Evolutionary conservation across 352 stramenopile species (phyloP), one percentile per base, ranked within the genome.

Genomic region (Phytopythium helicoides): DNA sequence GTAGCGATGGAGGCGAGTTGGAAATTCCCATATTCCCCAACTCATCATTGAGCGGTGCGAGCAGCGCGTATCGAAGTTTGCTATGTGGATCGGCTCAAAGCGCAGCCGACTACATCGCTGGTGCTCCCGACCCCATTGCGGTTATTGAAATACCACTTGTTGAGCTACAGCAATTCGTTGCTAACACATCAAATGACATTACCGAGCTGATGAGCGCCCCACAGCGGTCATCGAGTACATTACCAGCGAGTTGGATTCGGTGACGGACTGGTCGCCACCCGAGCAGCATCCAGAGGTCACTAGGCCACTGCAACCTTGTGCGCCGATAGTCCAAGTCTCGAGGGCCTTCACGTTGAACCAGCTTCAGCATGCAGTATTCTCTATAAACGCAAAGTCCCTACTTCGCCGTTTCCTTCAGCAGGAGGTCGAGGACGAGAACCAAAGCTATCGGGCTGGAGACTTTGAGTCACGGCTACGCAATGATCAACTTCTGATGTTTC

Each of bases 381-480:
- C 31, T 4, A 3, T 57, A 38, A 51, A 50, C 18, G 31, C 40
- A 22, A 51, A 18, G 6, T n/a, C 51, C 11, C 51, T 57, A 7
- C 40, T 57, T 0, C 26, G 31, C 2, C n/a, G 28, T 6, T 56
- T 49, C 22, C 39, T 50, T 37, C 38, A 31, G 12, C 50, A 56
- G 18, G 50, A 49, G 39, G 37, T n/a, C n/a, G 37, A 8, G n/a
- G 37, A 7, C n/a, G 25, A 11, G 8, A 14, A 22, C n/a, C 18
- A 2, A 8, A 14, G 39, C 19, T 45, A 45, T 12, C 18, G 47
- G 26, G 11, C 41, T 58, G 3, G 56, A 56, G 1, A 70, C 48
- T 31, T 54, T 62, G 25, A 70, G 14, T 53, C 36, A 31, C 52
- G 16, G 22, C 38, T 37, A 19, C 42, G 52, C 16, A 15, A 55